Evolutionary conservation across 2,329 filamentous ascomycete genomes (phyloP), one percentile per base, ranked within the genome.

Genomic region (Mycogone perniciosa): DNA sequence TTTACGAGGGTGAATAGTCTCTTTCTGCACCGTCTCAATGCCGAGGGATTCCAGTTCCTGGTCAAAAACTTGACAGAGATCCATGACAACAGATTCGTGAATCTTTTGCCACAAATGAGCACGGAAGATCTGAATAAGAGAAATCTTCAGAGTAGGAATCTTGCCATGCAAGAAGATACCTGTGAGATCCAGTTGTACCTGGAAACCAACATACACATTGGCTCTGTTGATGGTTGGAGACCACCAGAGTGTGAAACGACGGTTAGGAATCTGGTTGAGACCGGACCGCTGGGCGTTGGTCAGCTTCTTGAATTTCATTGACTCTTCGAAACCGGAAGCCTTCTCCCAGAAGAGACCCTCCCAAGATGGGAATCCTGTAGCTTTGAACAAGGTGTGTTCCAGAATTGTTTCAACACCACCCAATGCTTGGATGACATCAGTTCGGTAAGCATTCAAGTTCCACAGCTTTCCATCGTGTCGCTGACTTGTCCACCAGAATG

Each of bases 31-130:
- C 2, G 90, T 95, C 70, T 99, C 93, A 52, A 99, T 96, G 34
- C 91, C 91, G 4, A 99, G 76, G 31, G 93, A 90, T 68, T 99
- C 93, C 40, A 99, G 75, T 67, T 99, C 93, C 64, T 97, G 92
- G 59, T 99, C 93, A 60, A 99, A 96, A 10, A 99, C 93, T 66
- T 99, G 95, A 61, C 93, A 97, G 64, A 99, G 71, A 76, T 99
- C 93, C 93, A 99, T 99, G 33, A 96, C 92, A 0, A 97, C 91
- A 1, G 88, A 95, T 70, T 99, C 93, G 70, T 99, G 95, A 43
- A 99, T 97, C 77, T 99, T 99, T 69, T 99, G 93, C 93, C 93
- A 99, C 76, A 99, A 84, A 81, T 99, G 93, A 47, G 95, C 93
- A 67, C 93, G 86, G 88, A 99, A 99, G 61, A 99, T 99, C 67